Percentiles rank a stretch among this genome's conserved stretches.
These are phyloP conservation scores for Bisporella sp. DNA, from an alignment of 2,329 filamentous ascomycete genomes.

Conservation along the genomic window DNA sequence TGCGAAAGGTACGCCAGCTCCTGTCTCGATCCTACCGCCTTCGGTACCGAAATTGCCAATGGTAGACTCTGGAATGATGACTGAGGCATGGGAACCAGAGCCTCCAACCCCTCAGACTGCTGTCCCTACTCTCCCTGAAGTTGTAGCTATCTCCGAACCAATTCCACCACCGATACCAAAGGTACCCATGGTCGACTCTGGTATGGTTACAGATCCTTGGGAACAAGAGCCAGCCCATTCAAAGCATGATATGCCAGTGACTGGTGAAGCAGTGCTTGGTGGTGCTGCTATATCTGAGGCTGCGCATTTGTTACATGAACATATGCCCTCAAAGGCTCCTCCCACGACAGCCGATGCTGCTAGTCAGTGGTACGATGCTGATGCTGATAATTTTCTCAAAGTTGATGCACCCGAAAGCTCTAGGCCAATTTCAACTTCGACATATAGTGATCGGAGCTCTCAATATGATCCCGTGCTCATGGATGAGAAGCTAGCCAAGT, in stretches of 20 bases:
- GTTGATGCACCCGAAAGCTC: conserved; percentile 19
- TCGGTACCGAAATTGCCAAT: conserved; percentile 43
- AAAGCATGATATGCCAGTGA: conserved; percentile 13
- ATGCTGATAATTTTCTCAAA: conserved; percentile 12
- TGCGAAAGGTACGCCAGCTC: conserved; percentile 30
- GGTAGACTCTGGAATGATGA: conserved; percentile 56
- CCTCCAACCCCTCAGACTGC: conserved; percentile 15
- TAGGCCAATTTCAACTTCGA: conserved; percentile 37
- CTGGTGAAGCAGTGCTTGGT: conserved; percentile 9
- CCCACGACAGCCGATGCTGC: conserved; percentile 21
- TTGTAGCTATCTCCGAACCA: conserved; percentile 31
- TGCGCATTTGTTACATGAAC: conserved; percentile 10
- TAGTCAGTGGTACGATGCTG: conserved; percentile 24
- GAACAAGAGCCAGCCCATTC: conserved; percentile 27
- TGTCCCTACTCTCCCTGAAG: conserved; percentile 11
- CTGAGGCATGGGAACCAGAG: conserved; percentile 44
- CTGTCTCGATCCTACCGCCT: conserved; percentile 40
- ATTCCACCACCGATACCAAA: conserved; percentile 41
- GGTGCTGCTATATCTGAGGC: conserved; percentile 13
- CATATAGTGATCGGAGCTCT: conserved; percentile 46
- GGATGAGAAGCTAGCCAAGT: conserved; percentile 44
- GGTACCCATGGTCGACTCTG: conserved; percentile 49
- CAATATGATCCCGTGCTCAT: conserved; percentile 42
- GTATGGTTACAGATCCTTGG: conserved; percentile 55
- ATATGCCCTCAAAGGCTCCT: conserved; percentile 10